Evolutionary conservation across 371 early-diverging fungal species (phyloP), one percentile per base, ranked within the genome.

Genomic region (Circinella minor): DNA sequence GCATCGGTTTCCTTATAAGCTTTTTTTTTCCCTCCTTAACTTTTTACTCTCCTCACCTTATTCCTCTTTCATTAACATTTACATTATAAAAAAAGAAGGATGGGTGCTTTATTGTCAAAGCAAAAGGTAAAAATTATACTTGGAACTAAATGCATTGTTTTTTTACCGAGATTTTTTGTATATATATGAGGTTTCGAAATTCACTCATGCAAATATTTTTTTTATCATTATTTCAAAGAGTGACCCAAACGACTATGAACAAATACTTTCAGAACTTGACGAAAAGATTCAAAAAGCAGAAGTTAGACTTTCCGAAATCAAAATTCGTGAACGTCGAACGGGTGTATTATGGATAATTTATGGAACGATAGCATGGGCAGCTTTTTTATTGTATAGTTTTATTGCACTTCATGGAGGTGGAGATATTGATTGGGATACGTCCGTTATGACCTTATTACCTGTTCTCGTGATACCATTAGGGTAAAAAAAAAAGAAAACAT

Each of bases 231-330:
- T 18, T 18, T 13, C 15, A 10, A 65, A 78, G 77, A 74, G 51
- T 11, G 79, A 83, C 63, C 77, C 83, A 4, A 77, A 77, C 51
- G 92, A 94, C 76, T 96, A 88, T 75, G 95, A 95, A 81, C 85
- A 91, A 73, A 87, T 94, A 37, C 85, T 96, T 7, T 89, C 91
- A 5, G 88, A 88, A 49, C 84, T 96, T 11, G 95, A 95, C 77
- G 84, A 79, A 51, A 86, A 91, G 36, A 93, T 96, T 64, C 82
- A 87, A 71, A 88, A 83, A 62, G 88, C 93, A 3, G 93, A 95
- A 74, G 66, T 86, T 43, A 82, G 86, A 65, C 78, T 91, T 43
- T 82, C 86, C 38, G 87, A 86, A 61, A 84, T 93, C 65, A 76
- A 86, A 47, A 67, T 89, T 17, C 87, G 92, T 1, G 87, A 91